phyloP scores from a whole-genome alignment of 192 early-diverging fungal genomes.

The Coemansia sp. region DNA sequence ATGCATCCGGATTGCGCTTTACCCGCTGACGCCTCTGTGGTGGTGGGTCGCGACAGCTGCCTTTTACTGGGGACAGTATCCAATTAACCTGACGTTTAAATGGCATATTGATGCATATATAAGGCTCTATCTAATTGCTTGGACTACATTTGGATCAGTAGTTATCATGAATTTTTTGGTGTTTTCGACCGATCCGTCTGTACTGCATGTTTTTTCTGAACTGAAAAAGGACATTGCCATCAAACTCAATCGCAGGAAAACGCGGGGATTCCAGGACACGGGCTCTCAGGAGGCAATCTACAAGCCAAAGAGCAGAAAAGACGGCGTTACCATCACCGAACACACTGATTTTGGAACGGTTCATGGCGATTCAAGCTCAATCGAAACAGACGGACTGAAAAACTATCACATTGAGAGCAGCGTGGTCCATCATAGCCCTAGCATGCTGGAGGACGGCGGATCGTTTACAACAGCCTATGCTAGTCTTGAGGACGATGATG shows the following conservation, averaged over 20 bases:
- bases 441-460: conserved; percentile 15
- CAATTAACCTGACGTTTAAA: conserved; percentile 19
- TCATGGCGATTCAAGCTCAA: conserved; percentile 2
- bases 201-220: conserved; percentile 19
- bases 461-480: conserved; percentile 8
- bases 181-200: conserved; percentile 32
- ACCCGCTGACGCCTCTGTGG: conserved; percentile 24
- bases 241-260: conserved; percentile 3
- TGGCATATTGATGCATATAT: conserved; percentile 10
- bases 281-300: neutral
- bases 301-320: neutral
- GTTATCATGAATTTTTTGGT: conserved; percentile 27
- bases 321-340: conserved; percentile 1
- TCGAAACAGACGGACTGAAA: conserved; percentile 1
- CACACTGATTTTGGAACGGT: neutral
- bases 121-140: conserved; percentile 3
- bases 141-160: conserved; percentile 15
- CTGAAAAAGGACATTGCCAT: conserved; percentile 4
- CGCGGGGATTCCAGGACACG: neutral
- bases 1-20: conserved; percentile 41
- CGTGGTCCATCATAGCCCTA: neutral
- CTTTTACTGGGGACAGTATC: conserved; percentile 27
- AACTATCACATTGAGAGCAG: neutral
- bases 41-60: conserved; percentile 19
- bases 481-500: conserved; percentile 23